Evolutionary conservation across 1,284 basidiomycete species (phyloP).

Genomic region (Agroathelia rolfsii): DNA sequence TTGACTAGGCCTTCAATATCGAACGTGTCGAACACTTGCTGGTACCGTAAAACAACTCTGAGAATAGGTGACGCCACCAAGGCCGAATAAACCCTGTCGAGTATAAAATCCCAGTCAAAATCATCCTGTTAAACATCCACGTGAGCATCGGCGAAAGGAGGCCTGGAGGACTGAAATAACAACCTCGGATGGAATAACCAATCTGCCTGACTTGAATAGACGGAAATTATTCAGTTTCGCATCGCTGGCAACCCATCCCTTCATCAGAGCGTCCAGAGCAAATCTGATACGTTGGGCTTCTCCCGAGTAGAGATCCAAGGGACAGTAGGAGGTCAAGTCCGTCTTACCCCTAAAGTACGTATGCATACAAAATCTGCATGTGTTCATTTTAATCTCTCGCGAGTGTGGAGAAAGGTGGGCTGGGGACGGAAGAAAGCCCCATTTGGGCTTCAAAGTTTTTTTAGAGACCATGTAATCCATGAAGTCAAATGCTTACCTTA

Average conservation of each 20-base stretch:
- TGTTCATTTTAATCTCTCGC: slow-evolving; percentile 48
- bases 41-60: slow-evolving; percentile 47
- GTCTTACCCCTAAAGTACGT: slow-evolving; percentile 40
- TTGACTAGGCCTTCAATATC: slow-evolving; percentile 73
- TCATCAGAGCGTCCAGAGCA: slow-evolving; percentile 69
- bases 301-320: slow-evolving; percentile 78
- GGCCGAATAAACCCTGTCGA: neutral
- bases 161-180: slow-evolving; percentile 4
- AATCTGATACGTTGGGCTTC: slow-evolving; percentile 43
- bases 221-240: slow-evolving; percentile 73
- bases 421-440: slow-evolving; percentile 76
- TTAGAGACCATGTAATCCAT: slow-evolving; percentile 5
- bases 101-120: slow-evolving; percentile 1
- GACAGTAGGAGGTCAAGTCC: slow-evolving; percentile 61
- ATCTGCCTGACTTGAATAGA: slow-evolving; percentile 60
- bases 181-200: slow-evolving; percentile 48
- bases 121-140: neutral
- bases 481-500: slow-evolving; percentile 45
- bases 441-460: slow-evolving; percentile 65
- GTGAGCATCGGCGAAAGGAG: neutral
- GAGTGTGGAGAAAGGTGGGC: slow-evolving; percentile 49
- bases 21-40: slow-evolving; percentile 70
- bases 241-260: slow-evolving; percentile 52
- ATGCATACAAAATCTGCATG: slow-evolving; percentile 87
- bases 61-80: slow-evolving; percentile 37